These are phyloP conservation scores for Rauvolfia tetraphylla DNA, from an alignment of 257 asterid species.

Conservation along the genomic window DNA sequence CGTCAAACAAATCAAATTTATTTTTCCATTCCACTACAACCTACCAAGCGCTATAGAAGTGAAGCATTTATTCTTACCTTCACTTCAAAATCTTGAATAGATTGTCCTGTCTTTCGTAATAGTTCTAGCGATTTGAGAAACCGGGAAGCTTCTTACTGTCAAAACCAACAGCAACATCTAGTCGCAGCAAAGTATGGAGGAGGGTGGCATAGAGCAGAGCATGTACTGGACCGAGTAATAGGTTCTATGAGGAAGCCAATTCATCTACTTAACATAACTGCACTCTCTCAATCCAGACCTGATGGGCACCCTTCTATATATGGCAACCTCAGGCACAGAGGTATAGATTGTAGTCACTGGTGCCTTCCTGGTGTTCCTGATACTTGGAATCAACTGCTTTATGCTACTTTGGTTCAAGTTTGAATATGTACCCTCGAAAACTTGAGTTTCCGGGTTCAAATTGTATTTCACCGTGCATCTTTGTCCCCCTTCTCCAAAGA, in stretches of 20 bases:
- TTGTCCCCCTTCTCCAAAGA: too few relatives aligned
- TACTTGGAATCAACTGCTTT: constrained; percentile 41
- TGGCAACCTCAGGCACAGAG: constrained; percentile 26
- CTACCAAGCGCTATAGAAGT: background rate
- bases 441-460: background rate
- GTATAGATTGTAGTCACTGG: constrained; percentile 46
- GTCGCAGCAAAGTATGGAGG: background rate
- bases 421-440: background rate
- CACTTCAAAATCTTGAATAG: background rate
- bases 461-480: background rate
- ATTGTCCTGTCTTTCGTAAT: background rate
- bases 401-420: constrained; percentile 5
- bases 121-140: constrained; percentile 24
- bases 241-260: constrained; percentile 14
- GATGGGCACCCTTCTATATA: constrained; percentile 51
- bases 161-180: constrained; percentile 13
- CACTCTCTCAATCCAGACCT: constrained; percentile 32
- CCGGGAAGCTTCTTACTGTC: constrained; percentile 19
- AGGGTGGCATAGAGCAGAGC: constrained; percentile 21
- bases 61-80: too few relatives aligned
- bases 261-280: constrained; percentile 31
- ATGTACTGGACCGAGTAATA: constrained; percentile 25
- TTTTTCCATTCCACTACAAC: background rate
- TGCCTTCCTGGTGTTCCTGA: constrained; percentile 53
- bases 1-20: background rate